Evolutionary conservation across 2,329 filamentous ascomycete species (phyloP).

Genomic region (Colletotrichum tabaci): DNA sequence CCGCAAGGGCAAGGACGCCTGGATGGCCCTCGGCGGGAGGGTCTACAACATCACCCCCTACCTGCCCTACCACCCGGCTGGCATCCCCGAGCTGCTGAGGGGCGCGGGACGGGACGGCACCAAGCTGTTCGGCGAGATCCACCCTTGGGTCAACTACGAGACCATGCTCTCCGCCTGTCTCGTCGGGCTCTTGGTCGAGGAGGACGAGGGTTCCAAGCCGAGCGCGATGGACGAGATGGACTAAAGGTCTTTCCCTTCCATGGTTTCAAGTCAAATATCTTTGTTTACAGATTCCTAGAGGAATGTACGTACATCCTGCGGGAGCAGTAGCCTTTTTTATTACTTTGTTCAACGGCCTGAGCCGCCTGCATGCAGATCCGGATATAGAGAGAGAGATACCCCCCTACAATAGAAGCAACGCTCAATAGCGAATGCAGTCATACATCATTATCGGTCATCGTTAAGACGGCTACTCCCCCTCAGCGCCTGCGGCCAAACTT

Average conservation of each 20-base stretch:
- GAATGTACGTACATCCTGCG: neutral
- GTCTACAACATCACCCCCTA: constrained; percentile 97
- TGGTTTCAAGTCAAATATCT: neutral
- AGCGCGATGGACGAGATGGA: constrained; percentile 75
- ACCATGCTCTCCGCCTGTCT: constrained; percentile 76
- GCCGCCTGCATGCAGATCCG: constrained; percentile 18
- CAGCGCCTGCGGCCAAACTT: constrained; percentile 67
- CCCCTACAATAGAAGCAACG: constrained; percentile 46
- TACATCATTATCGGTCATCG: constrained; percentile 20
- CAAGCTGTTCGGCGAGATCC: constrained; percentile 75
- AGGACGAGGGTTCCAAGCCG: constrained; percentile 61
- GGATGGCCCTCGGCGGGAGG: constrained; percentile 89
- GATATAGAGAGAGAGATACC: constrained; percentile 45
- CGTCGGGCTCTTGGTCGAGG: constrained; percentile 74
- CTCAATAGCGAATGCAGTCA: constrained; percentile 11
- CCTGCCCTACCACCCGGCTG: constrained; percentile 90
- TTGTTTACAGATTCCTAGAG: neutral
- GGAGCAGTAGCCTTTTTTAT: neutral
- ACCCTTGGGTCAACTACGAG: constrained; percentile 82
- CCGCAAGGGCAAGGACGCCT: constrained; percentile 87
- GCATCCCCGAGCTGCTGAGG: constrained; percentile 79
- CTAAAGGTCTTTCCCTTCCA: constrained; percentile 46
- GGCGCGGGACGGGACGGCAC: constrained; percentile 75
- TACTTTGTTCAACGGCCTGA: constrained; percentile 7
- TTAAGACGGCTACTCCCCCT: constrained; percentile 9